These are phyloP conservation scores for Dianthus caryophyllus DNA, from an alignment of 148 eudicot genomes.

Conservation along the genomic window DNA sequence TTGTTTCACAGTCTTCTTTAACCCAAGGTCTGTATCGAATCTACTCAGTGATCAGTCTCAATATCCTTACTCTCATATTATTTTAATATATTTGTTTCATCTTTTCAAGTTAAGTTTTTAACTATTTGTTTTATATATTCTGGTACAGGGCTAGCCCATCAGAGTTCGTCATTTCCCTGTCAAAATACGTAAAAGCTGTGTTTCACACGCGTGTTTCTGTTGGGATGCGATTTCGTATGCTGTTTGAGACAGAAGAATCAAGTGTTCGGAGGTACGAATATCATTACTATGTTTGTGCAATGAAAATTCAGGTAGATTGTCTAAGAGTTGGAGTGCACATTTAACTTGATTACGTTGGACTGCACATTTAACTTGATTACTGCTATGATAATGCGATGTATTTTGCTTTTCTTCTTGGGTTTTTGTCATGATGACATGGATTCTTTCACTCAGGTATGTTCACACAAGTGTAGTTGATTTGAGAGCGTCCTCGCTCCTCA, in stretches of 20 bases:
- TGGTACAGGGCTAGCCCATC: constrained; percentile 87
- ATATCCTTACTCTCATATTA: not conserved
- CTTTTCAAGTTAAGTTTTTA: constrained; percentile 3
- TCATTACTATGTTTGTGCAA: not conserved
- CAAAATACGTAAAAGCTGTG: constrained; percentile 91
- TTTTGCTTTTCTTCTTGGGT: no score
- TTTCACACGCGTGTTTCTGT: constrained; percentile 96
- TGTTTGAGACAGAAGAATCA: constrained; percentile 99
- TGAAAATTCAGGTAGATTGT: not conserved
- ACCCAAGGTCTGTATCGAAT: constrained; percentile 63
- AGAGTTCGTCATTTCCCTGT: constrained; percentile 85
- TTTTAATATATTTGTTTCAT: not conserved
- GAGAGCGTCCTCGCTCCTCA: constrained; percentile 1
- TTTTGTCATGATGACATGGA: not conserved
- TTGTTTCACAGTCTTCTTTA: constrained; percentile 84
- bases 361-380: not conserved
- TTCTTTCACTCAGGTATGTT: not conserved
- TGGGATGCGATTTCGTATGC: constrained; percentile 99
- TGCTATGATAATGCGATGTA: no score
- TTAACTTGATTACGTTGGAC: not conserved
- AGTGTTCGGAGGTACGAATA: constrained; percentile 80
- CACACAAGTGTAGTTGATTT: not conserved
- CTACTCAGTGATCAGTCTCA: constrained; percentile 4
- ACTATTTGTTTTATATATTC: constrained; percentile 13
- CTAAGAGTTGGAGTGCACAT: not conserved